Percentiles rank a stretch among this genome's conserved stretches.
phyloP scores from a whole-genome alignment of 164 flowering plant genomes.

The Magnolia kwangsiensis region DNA sequence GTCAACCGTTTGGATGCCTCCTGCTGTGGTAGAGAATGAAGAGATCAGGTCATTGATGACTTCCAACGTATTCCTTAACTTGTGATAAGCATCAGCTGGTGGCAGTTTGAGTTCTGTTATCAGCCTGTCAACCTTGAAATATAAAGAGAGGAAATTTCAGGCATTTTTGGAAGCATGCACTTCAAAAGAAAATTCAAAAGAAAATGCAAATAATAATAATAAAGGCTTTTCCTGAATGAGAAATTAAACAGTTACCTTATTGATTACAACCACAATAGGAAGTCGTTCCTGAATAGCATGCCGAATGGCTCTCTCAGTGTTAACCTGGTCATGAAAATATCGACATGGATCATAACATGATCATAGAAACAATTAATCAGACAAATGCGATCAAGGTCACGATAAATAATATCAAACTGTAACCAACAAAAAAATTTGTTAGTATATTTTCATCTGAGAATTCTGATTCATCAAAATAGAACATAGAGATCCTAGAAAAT shows the following conservation, averaged over 20 bases:
- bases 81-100: constrained; percentile 93
- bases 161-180: not conserved
- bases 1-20: constrained; percentile 69
- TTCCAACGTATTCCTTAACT: constrained; percentile 84
- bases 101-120: constrained; percentile 98
- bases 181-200: constrained; percentile 1
- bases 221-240: not conserved
- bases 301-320: constrained; percentile 97
- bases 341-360: not conserved
- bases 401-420: too few relatives aligned
- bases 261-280: constrained; percentile 92
- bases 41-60: constrained; percentile 79
- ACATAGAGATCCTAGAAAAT: too few relatives aligned
- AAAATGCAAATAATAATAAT: not conserved
- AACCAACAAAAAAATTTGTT: too few relatives aligned
- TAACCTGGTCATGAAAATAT: constrained; percentile 48
- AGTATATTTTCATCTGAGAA: too few relatives aligned
- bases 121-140: constrained; percentile 81
- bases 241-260: constrained; percentile 57
- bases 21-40: constrained; percentile 87
- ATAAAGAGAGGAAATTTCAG: not conserved
- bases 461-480: too few relatives aligned
- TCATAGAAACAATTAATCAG: not conserved
- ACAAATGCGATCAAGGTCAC: too few relatives aligned
- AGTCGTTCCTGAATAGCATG: constrained; percentile 96